Base-by-base conservation (phyloP, 2,329 filamentous ascomycete genomes). In the Exophiala sp. region DNA sequence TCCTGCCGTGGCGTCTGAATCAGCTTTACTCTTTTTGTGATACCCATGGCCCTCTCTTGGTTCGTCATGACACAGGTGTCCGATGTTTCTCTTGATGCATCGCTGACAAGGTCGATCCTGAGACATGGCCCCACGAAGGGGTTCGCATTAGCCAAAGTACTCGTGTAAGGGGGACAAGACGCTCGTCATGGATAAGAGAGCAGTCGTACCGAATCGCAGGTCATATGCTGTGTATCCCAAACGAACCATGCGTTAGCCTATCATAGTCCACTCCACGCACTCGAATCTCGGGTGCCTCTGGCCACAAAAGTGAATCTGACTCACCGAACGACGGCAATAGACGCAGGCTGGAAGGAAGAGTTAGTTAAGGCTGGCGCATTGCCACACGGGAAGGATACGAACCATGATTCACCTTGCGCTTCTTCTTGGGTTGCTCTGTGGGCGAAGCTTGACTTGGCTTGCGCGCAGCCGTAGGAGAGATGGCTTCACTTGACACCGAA, bases 1-100 rank as follows among this genome's bases (percentile, higher is more conserved):
- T 49, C 19, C 38, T 24, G 76, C 75, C 37, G 73, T 71, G 45
- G 79, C 74, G 55, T 74, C 77, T 57, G 74, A 73, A 60, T 80
- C 75, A 65, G 74, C 78, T 72, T 91, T 95, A 62, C 79, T 72
- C 70, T 90, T 91, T 71, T 93, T 95, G 53, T 84, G 80, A 46
- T 54, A 54, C 44, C 54, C 54, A 60, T 82, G 76, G 65, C 55
- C 56, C 35, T 98, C 91, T 69, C 91, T 84, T 60, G 90, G 91
- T 71, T 97, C 93, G 71, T 98, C 93, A 73, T 96, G 93, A 71
- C 93, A 98, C 60, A 98, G 79, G 71, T 98, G 93, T 63, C 91
- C 93, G 69, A 98, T 98, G 73, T 95, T 95, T 65, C 93, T 85
- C 74, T 97, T 98, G 72, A 97, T 88, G 76, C 93, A 98, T 72